Percentiles rank a stretch among this genome's conserved stretches.
These are phyloP conservation scores for Ogataea populi-albae DNA, from an alignment of 805 yeast genomes.

Conservation along the genomic window DNA sequence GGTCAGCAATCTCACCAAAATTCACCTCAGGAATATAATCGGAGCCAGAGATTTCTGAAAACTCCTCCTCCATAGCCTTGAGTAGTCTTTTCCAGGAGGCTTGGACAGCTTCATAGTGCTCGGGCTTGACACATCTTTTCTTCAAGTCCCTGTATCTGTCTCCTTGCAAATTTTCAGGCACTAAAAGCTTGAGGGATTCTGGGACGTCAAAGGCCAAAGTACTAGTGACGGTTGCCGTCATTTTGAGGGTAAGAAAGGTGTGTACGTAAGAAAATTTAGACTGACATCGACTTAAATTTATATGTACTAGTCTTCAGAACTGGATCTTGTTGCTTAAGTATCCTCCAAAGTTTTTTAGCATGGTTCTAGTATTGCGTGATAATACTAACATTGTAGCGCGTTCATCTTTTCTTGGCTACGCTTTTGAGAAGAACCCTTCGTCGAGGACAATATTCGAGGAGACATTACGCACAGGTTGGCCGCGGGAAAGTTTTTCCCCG, in stretches of 20 bases:
- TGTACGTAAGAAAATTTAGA: not conserved
- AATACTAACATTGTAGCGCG: not conserved
- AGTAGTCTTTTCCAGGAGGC: constrained; percentile 32
- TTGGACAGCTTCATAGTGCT: constrained; percentile 27
- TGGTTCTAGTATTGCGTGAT: no score
- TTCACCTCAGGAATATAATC: constrained; percentile 25
- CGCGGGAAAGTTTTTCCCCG: constrained; percentile 1
- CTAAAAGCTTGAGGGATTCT: constrained; percentile 1
- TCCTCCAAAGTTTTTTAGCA: no score
- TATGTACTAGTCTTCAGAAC: not conserved
- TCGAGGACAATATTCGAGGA: not conserved
- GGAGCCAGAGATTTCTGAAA: constrained; percentile 24
- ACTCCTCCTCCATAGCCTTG: constrained; percentile 23
- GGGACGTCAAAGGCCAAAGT: no score
- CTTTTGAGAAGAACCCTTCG: not conserved
- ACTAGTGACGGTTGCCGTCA: constrained; percentile 1
- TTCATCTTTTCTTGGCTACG: not conserved
- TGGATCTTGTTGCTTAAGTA: no score
- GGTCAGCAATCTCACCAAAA: constrained; percentile 20
- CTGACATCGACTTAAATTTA: not conserved
- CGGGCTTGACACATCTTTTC: constrained; percentile 23
- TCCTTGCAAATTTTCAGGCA: constrained; percentile 9
- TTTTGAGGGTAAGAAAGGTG: not conserved
- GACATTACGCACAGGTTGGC: not conserved
- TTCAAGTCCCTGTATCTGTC: constrained; percentile 17